Percentiles rank a stretch among this genome's conserved stretches.
Conservation (phyloP, 2,329 filamentous ascomycete genomes). For the Aspergillus japonicus region DNA sequence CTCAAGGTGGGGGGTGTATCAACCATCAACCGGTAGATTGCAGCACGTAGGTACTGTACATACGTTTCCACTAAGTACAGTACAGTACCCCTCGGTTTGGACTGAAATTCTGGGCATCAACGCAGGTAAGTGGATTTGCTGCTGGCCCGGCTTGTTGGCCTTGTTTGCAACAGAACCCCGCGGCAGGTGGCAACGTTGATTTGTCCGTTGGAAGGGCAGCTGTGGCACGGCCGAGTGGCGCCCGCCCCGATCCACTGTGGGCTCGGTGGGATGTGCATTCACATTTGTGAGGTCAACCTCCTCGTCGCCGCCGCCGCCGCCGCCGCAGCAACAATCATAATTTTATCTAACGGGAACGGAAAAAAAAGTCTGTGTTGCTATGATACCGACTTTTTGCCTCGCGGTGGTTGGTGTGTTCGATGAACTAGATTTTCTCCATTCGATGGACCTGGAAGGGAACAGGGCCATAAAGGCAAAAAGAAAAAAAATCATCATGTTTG, state of each 20-base stretch:
- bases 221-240: constrained; percentile 23
- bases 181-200: constrained; percentile 19
- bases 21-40: too few relatives aligned
- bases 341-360: background rate
- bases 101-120: constrained; percentile 40
- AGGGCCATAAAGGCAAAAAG: too few relatives aligned
- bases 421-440: background rate
- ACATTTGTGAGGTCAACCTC: constrained; percentile 10
- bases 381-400: background rate
- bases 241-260: constrained; percentile 19
- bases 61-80: too few relatives aligned
- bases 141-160: constrained; percentile 13
- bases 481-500: constrained; percentile 3
- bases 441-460: background rate
- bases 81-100: constrained; percentile 14
- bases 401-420: background rate
- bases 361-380: constrained; percentile 1
- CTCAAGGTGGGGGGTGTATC: too few relatives aligned
- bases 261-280: constrained; percentile 5
- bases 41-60: too few relatives aligned
- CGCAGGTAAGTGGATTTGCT: constrained; percentile 26
- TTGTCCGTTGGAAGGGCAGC: constrained; percentile 13
- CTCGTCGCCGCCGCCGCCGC: background rate
- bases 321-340: background rate
- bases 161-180: constrained; percentile 26